A percentile compares a stretch with the other conserved stretches of the same genome.
Evolutionary conservation across 805 yeast genomes (phyloP).

Genomic region (Diddensiella caesifluorescens): DNA sequence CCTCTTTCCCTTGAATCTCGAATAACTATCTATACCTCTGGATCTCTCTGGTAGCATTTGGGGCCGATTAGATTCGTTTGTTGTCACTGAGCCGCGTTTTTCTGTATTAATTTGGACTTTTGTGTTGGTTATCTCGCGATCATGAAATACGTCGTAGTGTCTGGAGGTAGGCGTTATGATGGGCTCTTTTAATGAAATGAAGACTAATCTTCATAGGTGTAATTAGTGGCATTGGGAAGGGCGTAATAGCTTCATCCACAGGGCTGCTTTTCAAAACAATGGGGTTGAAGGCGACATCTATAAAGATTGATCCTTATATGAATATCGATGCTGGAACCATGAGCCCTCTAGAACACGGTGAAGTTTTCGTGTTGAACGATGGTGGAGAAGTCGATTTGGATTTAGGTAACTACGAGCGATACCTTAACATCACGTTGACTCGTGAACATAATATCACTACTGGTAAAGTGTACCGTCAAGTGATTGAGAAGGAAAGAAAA

Average conservation of each 20-base stretch:
- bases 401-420: constrained; percentile 96
- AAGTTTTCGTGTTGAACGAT: constrained; percentile 94
- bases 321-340: constrained; percentile 99
- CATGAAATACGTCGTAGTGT: constrained; percentile 98
- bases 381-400: constrained; percentile 99
- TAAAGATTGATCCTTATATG: constrained; percentile 98
- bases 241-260: constrained; percentile 94
- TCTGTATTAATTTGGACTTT: background rate
- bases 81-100: background rate
- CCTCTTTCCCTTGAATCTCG: constrained; percentile 6
- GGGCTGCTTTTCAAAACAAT: constrained; percentile 90
- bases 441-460: constrained; percentile 96
- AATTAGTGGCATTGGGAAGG: constrained; percentile 98
- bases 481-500: constrained; percentile 87
- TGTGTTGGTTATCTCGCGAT: background rate
- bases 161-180: constrained; percentile 56
- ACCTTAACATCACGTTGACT: constrained; percentile 87
- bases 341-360: constrained; percentile 98
- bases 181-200: constrained; percentile 2
- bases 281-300: constrained; percentile 93
- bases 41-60: background rate
- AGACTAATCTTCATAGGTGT: constrained; percentile 48
- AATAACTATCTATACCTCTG: too few relatives aligned
- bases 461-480: constrained; percentile 92
- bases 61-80: background rate